Base-by-base conservation (phyloP, 2,329 filamentous ascomycete genomes). In the Trichophyton schoenleinii region DNA sequence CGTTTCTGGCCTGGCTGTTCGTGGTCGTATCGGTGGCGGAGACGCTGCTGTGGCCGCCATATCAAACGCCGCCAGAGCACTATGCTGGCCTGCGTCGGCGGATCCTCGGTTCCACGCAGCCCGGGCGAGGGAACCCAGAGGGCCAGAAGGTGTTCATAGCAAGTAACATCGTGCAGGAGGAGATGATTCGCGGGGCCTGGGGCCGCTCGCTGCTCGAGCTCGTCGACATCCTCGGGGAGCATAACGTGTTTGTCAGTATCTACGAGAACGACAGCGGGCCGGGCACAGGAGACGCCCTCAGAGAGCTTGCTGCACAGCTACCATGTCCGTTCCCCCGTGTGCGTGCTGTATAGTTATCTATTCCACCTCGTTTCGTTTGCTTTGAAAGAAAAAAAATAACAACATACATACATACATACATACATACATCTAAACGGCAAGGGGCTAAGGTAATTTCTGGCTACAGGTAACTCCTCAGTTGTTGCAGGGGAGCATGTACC, bases 241-340 rank as follows among this genome's bases (percentile, higher is more conserved):
- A 63, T 18, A 63, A 63, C 57, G 62, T 63, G n/a, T 63, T 63
- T 59, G 60, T 63, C 31, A 63, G 62, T 49, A 57, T 63, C 28
- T 63, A 63, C 46, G 62, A 63, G 28, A 63, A 63, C 55, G 60
- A 63, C 22, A 63, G 62, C 38, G 62, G 62, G 6, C 3, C 7
- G 18, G 62, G 57, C 11, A 63, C 62, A 6, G 18, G 22, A 3
- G 44, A 61, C 36, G 62, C 62, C n/a, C 60, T 63, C 20, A 46
- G 34, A 13, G 57, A 60, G 18, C 36, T 63, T 3, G 53, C 57
- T 38, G 42, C 31, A 18, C 60, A 60, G 42, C 58, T 63, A 22
- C 60, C 60, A 58, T 63, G 62, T 63, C 44, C 41, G 62, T 36
- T 15, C 11, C 11, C 18, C 5, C 9, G 22, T 28, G 3, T 15